Conservation (phyloP, 2,329 filamentous ascomycete genomes). For the Penicillium hesseltinei region DNA sequence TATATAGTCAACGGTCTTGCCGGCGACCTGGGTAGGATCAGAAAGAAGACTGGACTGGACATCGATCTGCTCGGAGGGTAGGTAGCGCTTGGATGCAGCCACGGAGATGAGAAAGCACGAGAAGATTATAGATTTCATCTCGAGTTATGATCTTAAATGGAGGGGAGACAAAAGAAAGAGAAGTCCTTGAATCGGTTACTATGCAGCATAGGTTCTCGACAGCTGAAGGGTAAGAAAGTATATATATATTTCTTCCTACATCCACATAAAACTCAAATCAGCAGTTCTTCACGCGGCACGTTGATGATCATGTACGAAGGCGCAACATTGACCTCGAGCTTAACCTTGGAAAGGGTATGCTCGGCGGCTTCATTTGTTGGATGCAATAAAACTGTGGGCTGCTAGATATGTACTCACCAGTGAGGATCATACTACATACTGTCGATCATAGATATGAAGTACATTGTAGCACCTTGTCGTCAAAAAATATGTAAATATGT, state of each 20-base stretch:
- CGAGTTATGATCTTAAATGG: background rate
- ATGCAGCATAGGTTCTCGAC: background rate
- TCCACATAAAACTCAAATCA: background rate
- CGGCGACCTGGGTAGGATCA: background rate
- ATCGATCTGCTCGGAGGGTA: background rate
- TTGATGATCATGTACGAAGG: background rate
- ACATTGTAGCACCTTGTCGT: no score
- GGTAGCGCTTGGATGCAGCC: background rate
- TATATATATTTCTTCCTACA: background rate
- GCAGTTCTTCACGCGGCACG: background rate
- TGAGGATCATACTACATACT: no score
- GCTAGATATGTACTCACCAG: no score
- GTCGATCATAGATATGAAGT: no score
- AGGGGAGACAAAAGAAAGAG: background rate
- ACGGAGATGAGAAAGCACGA: background rate
- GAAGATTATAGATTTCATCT: background rate
- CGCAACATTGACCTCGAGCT: background rate
- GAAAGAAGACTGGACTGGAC: background rate
- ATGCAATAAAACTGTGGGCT: no score
- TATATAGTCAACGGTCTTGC: background rate
- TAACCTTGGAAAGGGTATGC: no score
- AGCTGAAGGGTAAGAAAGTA: background rate
- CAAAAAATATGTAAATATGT: no score
- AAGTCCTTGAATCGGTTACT: background rate
- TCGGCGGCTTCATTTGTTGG: no score